Base-by-base conservation (phyloP, 78 protist species). In the slime mould (Dictyostelium discoideum) region DNA sequence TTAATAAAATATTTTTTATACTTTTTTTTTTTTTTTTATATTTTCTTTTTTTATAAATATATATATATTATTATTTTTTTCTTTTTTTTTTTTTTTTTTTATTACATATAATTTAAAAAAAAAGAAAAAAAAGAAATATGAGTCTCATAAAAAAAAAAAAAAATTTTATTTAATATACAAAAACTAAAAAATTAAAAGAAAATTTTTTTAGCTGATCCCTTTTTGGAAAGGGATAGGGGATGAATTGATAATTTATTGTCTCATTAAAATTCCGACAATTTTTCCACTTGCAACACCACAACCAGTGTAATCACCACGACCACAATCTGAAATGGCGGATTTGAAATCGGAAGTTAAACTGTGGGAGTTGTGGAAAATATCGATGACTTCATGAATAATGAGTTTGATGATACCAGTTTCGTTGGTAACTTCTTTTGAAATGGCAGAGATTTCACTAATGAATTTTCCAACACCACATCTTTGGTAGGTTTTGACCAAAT, bases 361-460 rank as follows among this genome's bases (percentile, higher is more conserved):
- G 18, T 93, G 92, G 26, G 72, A 20, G 29, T 93, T 29, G 48
- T 86, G 85, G 84, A 85, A 85, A 26, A 93, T 93, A 76, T 93
- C 86, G 39, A 93, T 69, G 13, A 5, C 60, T 84, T 93, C 96
- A 3, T 72, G 39, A 16, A 93, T 76, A 16, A 92, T 87, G 29
- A 84, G 40, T 18, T 84, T 50, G 11, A 83, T 29, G 26, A 87
- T 86, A n/a, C 65, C 88, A 48, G 46, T 54, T 50, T 86, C 96
- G 3, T 24, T 9, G 29, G 42, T 24, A 2, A 90, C 39, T 60
- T 48, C 60, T 5, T 32, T 24, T 20, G 94, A 84, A 24, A 90
- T 20, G 5, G 85, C 18, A 40, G 44, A 42, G 44, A 90, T 90
- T 74, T 90, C 94, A 79, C 63, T 11, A 26, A 84, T 42, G n/a